Evolutionary conservation across 1,284 basidiomycete species (phyloP).

Genomic region (Malassezia japonica): DNA sequence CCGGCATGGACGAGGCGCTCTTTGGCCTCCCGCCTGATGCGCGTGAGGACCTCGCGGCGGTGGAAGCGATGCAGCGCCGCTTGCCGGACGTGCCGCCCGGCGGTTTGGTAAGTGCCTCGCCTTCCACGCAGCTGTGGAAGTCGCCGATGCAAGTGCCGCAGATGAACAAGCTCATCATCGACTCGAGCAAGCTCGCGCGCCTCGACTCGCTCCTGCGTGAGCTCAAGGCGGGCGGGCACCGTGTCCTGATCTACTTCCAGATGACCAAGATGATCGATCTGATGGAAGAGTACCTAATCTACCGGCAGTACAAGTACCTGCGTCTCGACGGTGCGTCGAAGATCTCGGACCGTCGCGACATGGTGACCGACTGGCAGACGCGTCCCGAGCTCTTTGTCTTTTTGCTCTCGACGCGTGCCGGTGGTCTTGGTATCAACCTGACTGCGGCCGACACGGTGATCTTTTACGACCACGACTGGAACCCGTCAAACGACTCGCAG

Average conservation of each 20-base stretch:
- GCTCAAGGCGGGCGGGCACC: constrained; percentile 84
- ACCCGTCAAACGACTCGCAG: constrained; percentile 85
- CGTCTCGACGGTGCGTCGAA: constrained; percentile 90
- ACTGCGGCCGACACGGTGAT: constrained; percentile 88
- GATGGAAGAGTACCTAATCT: constrained; percentile 97
- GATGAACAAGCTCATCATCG: constrained; percentile 87
- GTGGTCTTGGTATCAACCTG: constrained; percentile 94
- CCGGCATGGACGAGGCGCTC: constrained; percentile 64
- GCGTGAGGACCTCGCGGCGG: constrained; percentile 58
- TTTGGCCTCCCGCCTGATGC: constrained; percentile 73
- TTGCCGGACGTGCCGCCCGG: constrained; percentile 59
- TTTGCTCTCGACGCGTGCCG: constrained; percentile 86
- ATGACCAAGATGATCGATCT: constrained; percentile 99
- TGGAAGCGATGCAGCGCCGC: constrained; percentile 53
- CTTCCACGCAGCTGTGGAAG: constrained; percentile 66
- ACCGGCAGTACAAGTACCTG: constrained; percentile 94
- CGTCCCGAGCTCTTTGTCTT: constrained; percentile 55
- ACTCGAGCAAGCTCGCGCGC: constrained; percentile 89
- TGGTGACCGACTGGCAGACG: constrained; percentile 99
- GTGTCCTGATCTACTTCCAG: constrained; percentile 96
- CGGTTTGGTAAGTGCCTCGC: constrained; percentile 65
- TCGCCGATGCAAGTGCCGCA: constrained; percentile 87
- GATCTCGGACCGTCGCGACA: constrained; percentile 89
- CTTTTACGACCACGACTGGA: constrained; percentile 99
- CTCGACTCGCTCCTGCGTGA: constrained; percentile 81